Base-by-base conservation (phyloP, 2,329 filamentous ascomycete species). In the Mollisiaceae sp. region DNA sequence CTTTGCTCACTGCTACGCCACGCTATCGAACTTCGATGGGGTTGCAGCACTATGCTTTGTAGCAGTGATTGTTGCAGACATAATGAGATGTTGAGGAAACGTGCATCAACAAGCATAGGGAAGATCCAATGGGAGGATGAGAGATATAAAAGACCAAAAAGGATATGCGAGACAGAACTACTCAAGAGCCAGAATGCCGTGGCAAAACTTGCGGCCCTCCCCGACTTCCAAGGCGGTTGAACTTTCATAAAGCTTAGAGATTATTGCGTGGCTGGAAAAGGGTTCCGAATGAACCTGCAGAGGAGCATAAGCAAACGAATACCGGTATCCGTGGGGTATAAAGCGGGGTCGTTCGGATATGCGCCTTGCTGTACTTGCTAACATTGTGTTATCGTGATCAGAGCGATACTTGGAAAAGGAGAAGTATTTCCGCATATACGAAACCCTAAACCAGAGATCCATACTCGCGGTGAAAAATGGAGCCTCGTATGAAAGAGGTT, bases 61-160 rank as follows among this genome's bases (percentile, higher is more conserved):
- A 2, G 54, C 38, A 38, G 60, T 57, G 52, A 62, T 15, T 1
- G 38, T 62, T 9, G 57, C 41, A 55, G 62, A 64, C 58, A 58
- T 60, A 14, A 22, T 22, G n/a, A 24, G 45, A 50, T 11, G 11
- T 24, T 50, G 5, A 22, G 45, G 12, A 8, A 50, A 8, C n/a
- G n/a, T 22, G 14, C 41, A 50, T 50, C 18, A 50, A 22, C 5
- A 50, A 50, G 45, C 45, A n/a, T 24, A 45, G n/a, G 43, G n/a
- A 41, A 50, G 45, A 12, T 8, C 45, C n/a, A 24, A 50, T 50
- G 2, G 45, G 45, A 50, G n/a, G 11, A 50, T 22, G n/a, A 50
- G 9, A 50, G n/a, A 20, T 50, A 50, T 22, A 50, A 50, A 50
- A 50, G n/a, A n/a, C n/a, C 45, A 4, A 50, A 20, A 50, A 12